These are phyloP conservation scores for Neofusicoccum parvum DNA, from an alignment of 2,329 filamentous ascomycete genomes.

Conservation along the genomic window DNA sequence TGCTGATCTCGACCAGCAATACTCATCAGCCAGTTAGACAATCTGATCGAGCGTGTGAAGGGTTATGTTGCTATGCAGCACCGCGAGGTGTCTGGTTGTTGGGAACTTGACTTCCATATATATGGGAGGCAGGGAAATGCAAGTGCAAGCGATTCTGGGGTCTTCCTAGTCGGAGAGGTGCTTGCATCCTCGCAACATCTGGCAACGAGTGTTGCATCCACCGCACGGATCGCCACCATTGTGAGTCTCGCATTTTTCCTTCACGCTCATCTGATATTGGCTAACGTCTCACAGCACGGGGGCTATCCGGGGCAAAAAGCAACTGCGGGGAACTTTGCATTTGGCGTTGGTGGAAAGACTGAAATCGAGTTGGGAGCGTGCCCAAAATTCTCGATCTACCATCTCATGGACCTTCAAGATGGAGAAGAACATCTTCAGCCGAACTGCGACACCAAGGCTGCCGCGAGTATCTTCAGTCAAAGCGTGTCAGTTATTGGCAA, in stretches of 20 bases:
- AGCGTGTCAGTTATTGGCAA: neutral
- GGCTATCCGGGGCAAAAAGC: slow-evolving; percentile 56
- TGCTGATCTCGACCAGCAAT: neutral
- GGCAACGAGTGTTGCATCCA: slow-evolving; percentile 47
- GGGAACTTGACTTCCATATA: neutral
- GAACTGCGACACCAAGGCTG: neutral
- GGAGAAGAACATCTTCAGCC: slow-evolving; percentile 27
- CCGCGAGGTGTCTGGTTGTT: neutral
- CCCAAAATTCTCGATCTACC: slow-evolving; percentile 52
- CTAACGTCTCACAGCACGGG: slow-evolving; percentile 43
- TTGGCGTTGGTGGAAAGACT: slow-evolving; percentile 44
- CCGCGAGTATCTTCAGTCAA: neutral
- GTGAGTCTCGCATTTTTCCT: neutral
- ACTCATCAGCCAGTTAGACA: neutral
- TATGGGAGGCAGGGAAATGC: neutral
- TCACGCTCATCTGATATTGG: neutral
- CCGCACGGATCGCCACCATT: slow-evolving; percentile 39
- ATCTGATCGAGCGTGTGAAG: neutral
- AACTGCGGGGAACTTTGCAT: slow-evolving; percentile 55
- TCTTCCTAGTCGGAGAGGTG: slow-evolving; percentile 53
- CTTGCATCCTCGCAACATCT: slow-evolving; percentile 50
- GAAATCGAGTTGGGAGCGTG: slow-evolving; percentile 43
- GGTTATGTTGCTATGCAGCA: neutral
- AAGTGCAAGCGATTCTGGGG: neutral
- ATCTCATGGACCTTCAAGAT: slow-evolving; percentile 49